Conservation (phyloP, 495 filamentous ascomycete genomes). For the Mytilinidion resinicola region DNA sequence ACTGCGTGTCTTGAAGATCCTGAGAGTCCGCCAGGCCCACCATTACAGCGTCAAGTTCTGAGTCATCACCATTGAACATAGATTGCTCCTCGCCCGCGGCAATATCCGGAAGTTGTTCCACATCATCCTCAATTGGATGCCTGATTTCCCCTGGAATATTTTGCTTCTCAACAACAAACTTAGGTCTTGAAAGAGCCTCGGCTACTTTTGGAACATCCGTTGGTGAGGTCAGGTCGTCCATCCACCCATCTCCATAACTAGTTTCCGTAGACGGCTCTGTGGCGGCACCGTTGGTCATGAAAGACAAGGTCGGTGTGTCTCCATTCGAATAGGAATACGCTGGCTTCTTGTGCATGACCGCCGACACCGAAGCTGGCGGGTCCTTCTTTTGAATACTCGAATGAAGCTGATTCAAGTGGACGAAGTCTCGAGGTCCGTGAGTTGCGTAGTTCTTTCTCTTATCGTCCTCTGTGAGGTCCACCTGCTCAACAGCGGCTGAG, state of each 20-base stretch:
- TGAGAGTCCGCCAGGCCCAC: slow-evolving; percentile 27
- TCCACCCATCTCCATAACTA: slow-evolving; percentile 20
- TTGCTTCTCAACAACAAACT: no score
- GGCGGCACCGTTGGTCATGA: slow-evolving; percentile 4
- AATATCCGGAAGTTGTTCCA: not conserved
- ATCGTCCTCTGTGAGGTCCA: slow-evolving; percentile 33
- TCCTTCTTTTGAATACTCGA: slow-evolving; percentile 27
- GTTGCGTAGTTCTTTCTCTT: slow-evolving; percentile 22
- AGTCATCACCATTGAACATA: slow-evolving; percentile 26
- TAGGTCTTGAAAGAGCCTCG: not conserved
- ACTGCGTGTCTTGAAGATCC: slow-evolving; percentile 9
- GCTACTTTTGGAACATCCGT: not conserved
- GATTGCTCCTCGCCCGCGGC: slow-evolving; percentile 16
- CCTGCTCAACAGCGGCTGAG: slow-evolving; percentile 23
- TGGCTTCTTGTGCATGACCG: slow-evolving; percentile 34
- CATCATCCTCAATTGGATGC: not conserved
- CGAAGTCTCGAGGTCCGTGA: slow-evolving; percentile 29
- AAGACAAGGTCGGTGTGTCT: slow-evolving; percentile 30
- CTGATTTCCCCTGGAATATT: not conserved
- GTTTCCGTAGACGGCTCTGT: not conserved
- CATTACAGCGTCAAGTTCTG: slow-evolving; percentile 26
- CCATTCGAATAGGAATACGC: slow-evolving; percentile 30
- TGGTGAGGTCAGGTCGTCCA: not conserved
- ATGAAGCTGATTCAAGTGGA: slow-evolving; percentile 36
- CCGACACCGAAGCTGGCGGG: slow-evolving; percentile 12